Base-by-base conservation (phyloP, 1,284 basidiomycete genomes). In the Earliella scabrosa region DNA sequence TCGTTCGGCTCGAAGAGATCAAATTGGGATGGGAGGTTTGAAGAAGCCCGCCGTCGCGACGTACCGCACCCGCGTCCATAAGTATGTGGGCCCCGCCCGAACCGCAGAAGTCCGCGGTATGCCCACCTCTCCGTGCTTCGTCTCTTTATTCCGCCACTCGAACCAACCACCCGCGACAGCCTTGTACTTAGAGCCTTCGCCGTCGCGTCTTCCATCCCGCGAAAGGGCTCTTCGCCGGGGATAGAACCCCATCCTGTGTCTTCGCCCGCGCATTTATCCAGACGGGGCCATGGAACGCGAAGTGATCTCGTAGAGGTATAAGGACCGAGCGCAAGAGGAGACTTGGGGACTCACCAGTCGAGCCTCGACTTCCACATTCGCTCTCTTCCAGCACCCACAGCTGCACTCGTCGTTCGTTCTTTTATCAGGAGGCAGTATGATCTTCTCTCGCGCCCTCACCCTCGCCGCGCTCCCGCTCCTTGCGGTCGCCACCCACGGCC, bases 401-500 rank as follows among this genome's bases (percentile, higher is more conserved):
- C 31, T 21, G 18, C n/a, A 39, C n/a, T 20, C n/a, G n/a, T n/a
- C n/a, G n/a, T n/a, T n/a, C n/a, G n/a, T 3, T 18, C 14, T 18
- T n/a, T 3, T 31, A 31, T 39, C 14, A 36, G 10, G 52, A 14
- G 39, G 14, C 34, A 48, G 20, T 35, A 61, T 36, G 45, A 61
- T 65, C 40, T 52, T 61, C 51, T 47, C 59, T 46, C 47, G 49
- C 47, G 29, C 47, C 40, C 11, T 57, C 41, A 36, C 41, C 14
- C 32, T 59, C 35, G 50, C 43, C n/a, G 26, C 45, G 4, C 57
- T 65, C 40, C 52, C 63, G 39, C 38, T 65, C 41, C 59, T 65
- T 61, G 59, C 59, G 54, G 60, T 48, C 54, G 60, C 64, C 61
- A 65, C 50, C 43, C 61, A 59, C 45, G 13, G 35, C 39, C 36